Evolutionary conservation across 257 asterid species (phyloP), one percentile per base, ranked within the genome.

Genomic region (Mitragyna speciosa): DNA sequence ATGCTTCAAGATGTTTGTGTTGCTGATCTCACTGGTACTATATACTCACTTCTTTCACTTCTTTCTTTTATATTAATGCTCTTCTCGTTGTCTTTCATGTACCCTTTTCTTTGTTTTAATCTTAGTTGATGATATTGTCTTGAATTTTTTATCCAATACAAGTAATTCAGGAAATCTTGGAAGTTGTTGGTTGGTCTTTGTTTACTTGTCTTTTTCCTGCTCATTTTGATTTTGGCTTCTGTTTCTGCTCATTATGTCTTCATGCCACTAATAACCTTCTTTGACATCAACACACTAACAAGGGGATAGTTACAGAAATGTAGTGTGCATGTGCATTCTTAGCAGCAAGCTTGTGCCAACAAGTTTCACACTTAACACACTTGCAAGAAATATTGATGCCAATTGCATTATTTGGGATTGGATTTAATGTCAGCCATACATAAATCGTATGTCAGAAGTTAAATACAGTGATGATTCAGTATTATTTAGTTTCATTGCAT

Each of bases 1-100:
- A 15, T 84, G 80, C 87, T 84, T 47, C 87, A 84, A 84, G 87
- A 84, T 81, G 61, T 84, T n/a, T 84, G 87, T 47, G 87, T 81
- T 69, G 87, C 87, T 81, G 87, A 84, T 76, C 85, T 78, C 70
- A 84, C 72, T 2, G 79, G 79, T 63, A 54, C 59, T 5, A 1
- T 1, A 16, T 2, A 6, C 54, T 71, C 61, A n/a, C 41, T 47
- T 2, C 49, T 45, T 41, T 45, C 6, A n/a, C 54, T 11, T 71
- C n/a, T n/a, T n/a, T 71, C 7, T 31, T 15, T 22, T n/a, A 6
- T 15, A 16, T 12, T 65, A 30, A 30, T 31, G 20, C 6, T 30
- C 16, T 9, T 67, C 2, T 16, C 7, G 22, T 14, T 2, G 26
- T 14, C 36, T 31, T 33, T 33, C n/a, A 36, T 16, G 47, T 5